Conservation (phyloP, 345 rosid genomes). For the Lepidium didymum region DNA sequence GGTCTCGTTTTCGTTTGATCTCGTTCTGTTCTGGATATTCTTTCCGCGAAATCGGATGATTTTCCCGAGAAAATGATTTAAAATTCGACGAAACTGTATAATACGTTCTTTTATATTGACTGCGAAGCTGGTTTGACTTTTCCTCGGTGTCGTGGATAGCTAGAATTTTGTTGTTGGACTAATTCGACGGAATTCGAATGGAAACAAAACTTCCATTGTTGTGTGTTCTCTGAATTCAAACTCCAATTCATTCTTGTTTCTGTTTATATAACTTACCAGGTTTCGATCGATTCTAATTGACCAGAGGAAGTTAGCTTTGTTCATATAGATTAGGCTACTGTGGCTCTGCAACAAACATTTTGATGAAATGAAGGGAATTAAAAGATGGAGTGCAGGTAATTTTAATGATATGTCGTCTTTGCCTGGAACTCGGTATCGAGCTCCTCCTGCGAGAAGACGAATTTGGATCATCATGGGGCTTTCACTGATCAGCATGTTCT, state of each 20-base stretch:
- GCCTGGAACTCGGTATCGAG: constrained; percentile 58
- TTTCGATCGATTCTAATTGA: not conserved
- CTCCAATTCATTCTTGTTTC: not conserved
- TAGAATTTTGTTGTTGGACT: constrained; percentile 7
- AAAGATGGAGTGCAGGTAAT: constrained; percentile 69
- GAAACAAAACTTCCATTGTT: not conserved
- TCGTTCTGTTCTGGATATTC: not conserved
- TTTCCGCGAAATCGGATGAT: constrained; percentile 5
- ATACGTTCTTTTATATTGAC: not conserved
- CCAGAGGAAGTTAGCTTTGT: not conserved
- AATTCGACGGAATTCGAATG: not conserved
- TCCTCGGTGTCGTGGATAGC: not conserved
- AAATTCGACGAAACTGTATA: not conserved
- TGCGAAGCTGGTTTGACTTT: constrained; percentile 20
- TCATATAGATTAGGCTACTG: not conserved
- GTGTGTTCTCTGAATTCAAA: not conserved
- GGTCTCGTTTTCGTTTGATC: not conserved
- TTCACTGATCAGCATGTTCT: constrained; percentile 64
- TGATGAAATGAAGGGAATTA: constrained; percentile 56
- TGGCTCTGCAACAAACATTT: constrained; percentile 6
- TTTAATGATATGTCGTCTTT: constrained; percentile 61
- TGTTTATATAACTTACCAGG: constrained; percentile 12
- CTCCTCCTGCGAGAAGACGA: constrained; percentile 71
- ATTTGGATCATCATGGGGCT: constrained; percentile 72
- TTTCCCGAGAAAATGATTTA: constrained; percentile 1